Base-by-base conservation (phyloP, 345 rosid genomes). In the Camelina sativa region DNA sequence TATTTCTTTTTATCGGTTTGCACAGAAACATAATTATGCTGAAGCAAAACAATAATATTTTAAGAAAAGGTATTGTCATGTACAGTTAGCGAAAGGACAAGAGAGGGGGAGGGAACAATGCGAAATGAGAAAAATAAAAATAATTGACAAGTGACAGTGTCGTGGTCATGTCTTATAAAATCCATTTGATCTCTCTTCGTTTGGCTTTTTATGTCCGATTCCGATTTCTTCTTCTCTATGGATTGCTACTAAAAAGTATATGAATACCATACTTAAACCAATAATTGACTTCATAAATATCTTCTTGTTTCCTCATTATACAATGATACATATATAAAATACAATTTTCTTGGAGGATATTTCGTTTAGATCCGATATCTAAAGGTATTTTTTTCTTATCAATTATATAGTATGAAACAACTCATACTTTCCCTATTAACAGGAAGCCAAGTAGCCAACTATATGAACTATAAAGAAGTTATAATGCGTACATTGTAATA, bases 41-140 rank as follows among this genome's bases (percentile, higher is more conserved):
- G 30, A 28, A 4, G 37, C 37, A 34, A 63, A 69, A 35, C 30
- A 41, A 62, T 63, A 34, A 37, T 54, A 47, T 35, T 17, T 63
- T 76, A 76, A 70, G 66, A 63, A 69, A 54, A 69, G 59, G 80
- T 76, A 69, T 46, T 69, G 75, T 54, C 75, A 76, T 69, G 44
- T 47, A 62, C 53, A 69, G 71, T 22, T 1, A 37, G 75, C 1
- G 75, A 63, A 37, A 69, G 58, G 76, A 70, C 71, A 70, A 55
- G 60, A 76, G 69, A 68, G 32, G 52, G 37, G 52, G 37, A 34
- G 37, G 37, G 48, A 76, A 56, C 71, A 63, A 13, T 43, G 59
- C 55, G 65, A 69, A 76, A 54, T 46, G 64, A 69, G 64, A 43
- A 69, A 64, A 44, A 35, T 7, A 7, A 70, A 63, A 76, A 47